phyloP scores from a whole-genome alignment of 805 yeast species.

The Hanseniaspora vineae region DNA sequence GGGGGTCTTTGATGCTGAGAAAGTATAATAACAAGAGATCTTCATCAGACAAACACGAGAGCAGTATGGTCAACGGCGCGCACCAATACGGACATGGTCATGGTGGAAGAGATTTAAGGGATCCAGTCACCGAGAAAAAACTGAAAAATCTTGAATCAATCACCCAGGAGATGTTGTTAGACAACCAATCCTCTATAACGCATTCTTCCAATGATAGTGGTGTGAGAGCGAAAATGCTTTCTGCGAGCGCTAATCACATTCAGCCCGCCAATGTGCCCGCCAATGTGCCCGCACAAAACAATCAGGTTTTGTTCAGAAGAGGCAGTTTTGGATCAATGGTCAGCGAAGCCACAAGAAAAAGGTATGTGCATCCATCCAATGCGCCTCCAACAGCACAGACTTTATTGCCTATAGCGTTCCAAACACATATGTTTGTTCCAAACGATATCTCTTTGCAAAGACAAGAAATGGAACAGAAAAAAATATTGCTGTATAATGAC shows the following conservation, averaged over 20 bases:
- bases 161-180: background rate
- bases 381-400: conserved; percentile 52
- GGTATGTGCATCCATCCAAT: conserved; percentile 33
- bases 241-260: too few relatives aligned
- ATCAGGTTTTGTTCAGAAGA: conserved; percentile 12
- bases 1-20: conserved; percentile 2
- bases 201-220: background rate
- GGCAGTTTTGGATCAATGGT: conserved; percentile 25
- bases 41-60: background rate
- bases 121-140: too few relatives aligned
- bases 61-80: too few relatives aligned
- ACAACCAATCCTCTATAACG: background rate
- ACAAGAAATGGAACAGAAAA: background rate
- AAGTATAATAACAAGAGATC: background rate
- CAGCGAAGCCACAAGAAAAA: conserved; percentile 24
- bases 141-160: background rate
- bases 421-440: conserved; percentile 50
- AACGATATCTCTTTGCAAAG: conserved; percentile 24
- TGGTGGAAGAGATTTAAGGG: too few relatives aligned
- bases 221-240: too few relatives aligned
- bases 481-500: background rate
- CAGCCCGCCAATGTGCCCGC: background rate
- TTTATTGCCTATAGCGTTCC: conserved; percentile 43
- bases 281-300: conserved; percentile 7
- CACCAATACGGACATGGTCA: too few relatives aligned